Percentiles rank a stretch among this genome's conserved stretches.
Conservation (phyloP, 1,284 basidiomycete genomes). For the Bjerkandera adusta region DNA sequence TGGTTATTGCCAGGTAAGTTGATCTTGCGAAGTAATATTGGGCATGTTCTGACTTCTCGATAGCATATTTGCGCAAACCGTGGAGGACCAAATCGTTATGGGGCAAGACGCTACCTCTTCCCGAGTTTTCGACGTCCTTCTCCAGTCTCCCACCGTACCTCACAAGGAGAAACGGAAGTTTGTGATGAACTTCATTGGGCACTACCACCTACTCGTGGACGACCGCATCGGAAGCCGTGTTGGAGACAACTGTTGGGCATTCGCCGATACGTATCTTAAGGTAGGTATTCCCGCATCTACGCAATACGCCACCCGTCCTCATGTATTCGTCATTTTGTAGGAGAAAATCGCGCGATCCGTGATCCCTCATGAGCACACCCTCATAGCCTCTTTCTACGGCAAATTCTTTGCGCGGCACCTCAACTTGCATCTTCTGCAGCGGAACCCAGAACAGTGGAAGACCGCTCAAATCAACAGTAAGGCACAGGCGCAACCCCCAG, state of each 20-base stretch:
- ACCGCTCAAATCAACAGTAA: slow-evolving; percentile 42
- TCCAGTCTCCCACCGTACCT: slow-evolving; percentile 68
- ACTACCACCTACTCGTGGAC: slow-evolving; percentile 77
- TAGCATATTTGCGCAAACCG: slow-evolving; percentile 60
- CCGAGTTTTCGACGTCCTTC: slow-evolving; percentile 75
- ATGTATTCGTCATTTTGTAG: slow-evolving; percentile 34
- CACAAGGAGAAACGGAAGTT: slow-evolving; percentile 70
- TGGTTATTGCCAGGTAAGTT: slow-evolving; percentile 66
- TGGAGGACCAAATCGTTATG: slow-evolving; percentile 62
- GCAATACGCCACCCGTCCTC: neutral
- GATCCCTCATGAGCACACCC: slow-evolving; percentile 63
- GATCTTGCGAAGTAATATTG: neutral
- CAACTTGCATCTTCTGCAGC: slow-evolving; percentile 75
- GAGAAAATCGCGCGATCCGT: slow-evolving; percentile 89
- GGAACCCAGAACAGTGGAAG: slow-evolving; percentile 83
- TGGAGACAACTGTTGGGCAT: slow-evolving; percentile 83
- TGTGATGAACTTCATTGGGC: slow-evolving; percentile 71
- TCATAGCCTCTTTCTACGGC: slow-evolving; percentile 79
- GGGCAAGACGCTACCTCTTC: slow-evolving; percentile 77
- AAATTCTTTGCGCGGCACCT: slow-evolving; percentile 83
- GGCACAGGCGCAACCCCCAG: neutral
- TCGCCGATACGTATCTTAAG: slow-evolving; percentile 87
- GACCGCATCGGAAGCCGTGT: slow-evolving; percentile 88
- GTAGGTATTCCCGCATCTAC: slow-evolving; percentile 39
- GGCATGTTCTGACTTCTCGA: slow-evolving; percentile 1